These are phyloP conservation scores for Citeromyces siamensis DNA, from an alignment of 1,139 yeast genomes.

Conservation along the genomic window DNA sequence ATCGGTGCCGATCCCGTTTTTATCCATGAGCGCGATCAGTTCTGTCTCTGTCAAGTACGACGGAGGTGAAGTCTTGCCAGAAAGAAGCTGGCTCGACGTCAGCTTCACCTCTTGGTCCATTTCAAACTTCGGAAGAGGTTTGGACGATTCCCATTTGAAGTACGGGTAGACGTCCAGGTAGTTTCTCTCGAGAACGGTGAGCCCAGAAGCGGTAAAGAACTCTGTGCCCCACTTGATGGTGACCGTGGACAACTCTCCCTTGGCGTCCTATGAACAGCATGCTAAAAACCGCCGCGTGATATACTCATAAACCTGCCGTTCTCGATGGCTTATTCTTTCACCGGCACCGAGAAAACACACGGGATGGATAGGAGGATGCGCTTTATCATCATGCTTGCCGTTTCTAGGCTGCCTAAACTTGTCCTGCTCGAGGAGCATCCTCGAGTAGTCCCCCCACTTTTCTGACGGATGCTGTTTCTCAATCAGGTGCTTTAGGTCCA, in stretches of 20 bases:
- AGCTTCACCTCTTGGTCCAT: slow-evolving; percentile 45
- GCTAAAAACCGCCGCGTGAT: slow-evolving; percentile 83
- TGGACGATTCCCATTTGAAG: slow-evolving; percentile 63
- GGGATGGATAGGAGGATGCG: slow-evolving; percentile 99
- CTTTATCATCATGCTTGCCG: slow-evolving; percentile 84
- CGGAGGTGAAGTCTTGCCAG: slow-evolving; percentile 78
- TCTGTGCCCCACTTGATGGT: slow-evolving; percentile 72
- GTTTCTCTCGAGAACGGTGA: slow-evolving; percentile 59
- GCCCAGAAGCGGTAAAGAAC: slow-evolving; percentile 54
- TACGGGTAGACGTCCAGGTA: slow-evolving; percentile 75
- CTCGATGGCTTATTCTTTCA: slow-evolving; percentile 28
- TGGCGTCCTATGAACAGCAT: slow-evolving; percentile 85
- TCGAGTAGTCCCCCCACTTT: slow-evolving; percentile 38
- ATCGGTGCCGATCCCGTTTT: slow-evolving; percentile 96
- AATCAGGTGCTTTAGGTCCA: slow-evolving; percentile 55
- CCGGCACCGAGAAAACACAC: slow-evolving; percentile 32
- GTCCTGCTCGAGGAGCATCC: slow-evolving; percentile 20
- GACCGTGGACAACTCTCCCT: slow-evolving; percentile 56
- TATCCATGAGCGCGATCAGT: slow-evolving; percentile 88
- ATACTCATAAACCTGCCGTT: slow-evolving; percentile 74
- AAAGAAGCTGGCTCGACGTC: slow-evolving; percentile 42
- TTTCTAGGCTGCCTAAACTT: slow-evolving; percentile 51
- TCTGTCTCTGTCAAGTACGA: slow-evolving; percentile 83
- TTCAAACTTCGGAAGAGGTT: slow-evolving; percentile 51
- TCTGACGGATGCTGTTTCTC: slow-evolving; percentile 41